Evolutionary conservation across 208 protist genomes (phyloP), one percentile per base, ranked within the genome.

Genomic region (Trypanosoma melophagium): DNA sequence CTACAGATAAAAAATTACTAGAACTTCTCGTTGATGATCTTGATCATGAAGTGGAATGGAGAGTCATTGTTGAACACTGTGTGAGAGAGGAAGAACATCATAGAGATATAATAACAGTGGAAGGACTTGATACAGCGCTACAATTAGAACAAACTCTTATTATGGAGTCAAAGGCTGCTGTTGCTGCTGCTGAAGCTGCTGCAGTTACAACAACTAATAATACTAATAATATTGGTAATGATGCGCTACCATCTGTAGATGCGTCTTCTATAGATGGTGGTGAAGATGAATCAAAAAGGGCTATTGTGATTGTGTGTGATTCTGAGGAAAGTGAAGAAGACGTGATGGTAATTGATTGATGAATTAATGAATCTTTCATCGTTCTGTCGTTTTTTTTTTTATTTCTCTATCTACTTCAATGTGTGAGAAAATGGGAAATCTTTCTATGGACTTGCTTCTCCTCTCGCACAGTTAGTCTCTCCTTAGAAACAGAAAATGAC

Each of bases 31-130:
- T 85, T 7, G 84, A 92, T 55, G 78, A 80, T 21, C 40, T 90
- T 7, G 83, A 92, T 62, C 81, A 77, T 40, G 74, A 86, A 2
- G 75, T 89, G 31, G 77, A 83, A 61, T 95, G 90, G 87, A 57
- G 63, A 40, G 55, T 93, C 4, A 44, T 83, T 25, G 72, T 95
- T 19, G 14, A 53, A 1, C 79, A 92, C 58, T 47, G 49, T 60
- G 14, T 42, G 12, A 35, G 5, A 35, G 28, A 35, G 28, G 38
- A 21, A 38, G 12, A 40, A 28, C 24, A 59, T 17, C 25, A 57
- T 14, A 22, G 31, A 24, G 49, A 54, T 44, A 65, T 49, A 31
- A 58, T 76, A 19, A 28, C 63, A 17, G n/a, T 80, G 14, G 64
- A 75, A 13, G 75, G 75, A 17, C 47, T 80, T 42, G 75, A 80